phyloP scores from a whole-genome alignment of 768 basidiomycete genomes.

The Artomyces pyxidatus region DNA sequence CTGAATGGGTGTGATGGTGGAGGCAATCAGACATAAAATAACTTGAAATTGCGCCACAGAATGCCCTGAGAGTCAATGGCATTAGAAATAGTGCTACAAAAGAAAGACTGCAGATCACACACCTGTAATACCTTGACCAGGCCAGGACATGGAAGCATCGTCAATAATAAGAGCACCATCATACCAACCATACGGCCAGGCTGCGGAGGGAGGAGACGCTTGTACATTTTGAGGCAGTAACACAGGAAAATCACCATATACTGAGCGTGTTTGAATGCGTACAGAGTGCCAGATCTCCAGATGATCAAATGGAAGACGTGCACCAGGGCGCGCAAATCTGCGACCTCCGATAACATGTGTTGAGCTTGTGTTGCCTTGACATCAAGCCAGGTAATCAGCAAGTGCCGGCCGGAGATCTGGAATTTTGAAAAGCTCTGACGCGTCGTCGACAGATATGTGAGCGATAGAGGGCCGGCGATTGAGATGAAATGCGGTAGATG shows the following conservation, averaged over 20 bases:
- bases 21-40: not conserved
- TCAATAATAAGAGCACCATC: not conserved
- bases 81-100: not conserved
- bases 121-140: not conserved
- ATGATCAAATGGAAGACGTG: not conserved
- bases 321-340: not conserved
- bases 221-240: not conserved
- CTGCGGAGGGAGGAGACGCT: not conserved
- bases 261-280: not conserved
- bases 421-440: not conserved
- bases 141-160: not conserved
- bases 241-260: not conserved
- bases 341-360: not conserved
- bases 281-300: not conserved
- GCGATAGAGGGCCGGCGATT: not conserved
- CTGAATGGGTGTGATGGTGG: not conserved
- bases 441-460: not conserved
- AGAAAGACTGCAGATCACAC: not conserved
- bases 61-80: no score
- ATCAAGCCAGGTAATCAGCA: not conserved
- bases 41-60: not conserved
- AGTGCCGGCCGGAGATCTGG: not conserved
- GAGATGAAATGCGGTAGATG: not conserved
- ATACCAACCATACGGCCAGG: not conserved
- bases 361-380: not conserved